Percentiles rank a stretch among this genome's conserved stretches.
phyloP scores from a whole-genome alignment of 305 asterid genomes.

The Striga hermonthica region DNA sequence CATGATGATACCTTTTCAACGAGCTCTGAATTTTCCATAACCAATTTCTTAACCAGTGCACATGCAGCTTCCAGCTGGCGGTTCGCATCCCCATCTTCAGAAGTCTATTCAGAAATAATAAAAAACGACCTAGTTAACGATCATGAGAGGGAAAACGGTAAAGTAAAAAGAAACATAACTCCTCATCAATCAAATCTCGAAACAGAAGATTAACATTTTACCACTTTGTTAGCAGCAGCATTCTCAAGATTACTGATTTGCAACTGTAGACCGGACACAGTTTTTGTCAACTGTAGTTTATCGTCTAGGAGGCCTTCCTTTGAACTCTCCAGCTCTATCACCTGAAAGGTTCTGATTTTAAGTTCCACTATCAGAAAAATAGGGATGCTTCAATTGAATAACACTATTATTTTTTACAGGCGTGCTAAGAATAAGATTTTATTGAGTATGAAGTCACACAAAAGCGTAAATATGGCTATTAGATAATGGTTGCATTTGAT shows the following conservation, averaged over 20 bases:
- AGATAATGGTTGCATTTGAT: background rate
- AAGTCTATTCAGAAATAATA: slow-evolving; percentile 42
- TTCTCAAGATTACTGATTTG: slow-evolving; percentile 51
- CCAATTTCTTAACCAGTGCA: slow-evolving; percentile 50
- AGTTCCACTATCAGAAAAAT: slow-evolving; percentile 47
- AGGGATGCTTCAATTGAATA: slow-evolving; percentile 26
- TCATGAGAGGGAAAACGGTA: background rate
- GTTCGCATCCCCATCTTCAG: slow-evolving; percentile 46
- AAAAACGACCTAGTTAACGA: too few species aligned
- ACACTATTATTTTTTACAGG: slow-evolving; percentile 19
- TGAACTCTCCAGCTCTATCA: slow-evolving; percentile 59
- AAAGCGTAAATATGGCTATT: slow-evolving; percentile 16
- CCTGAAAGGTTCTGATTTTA: slow-evolving; percentile 63
- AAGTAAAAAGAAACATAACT: background rate
- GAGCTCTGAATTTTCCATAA: slow-evolving; percentile 56
- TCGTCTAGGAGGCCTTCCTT: slow-evolving; percentile 52
- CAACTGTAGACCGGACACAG: slow-evolving; percentile 47
- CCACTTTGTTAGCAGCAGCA: slow-evolving; percentile 39
- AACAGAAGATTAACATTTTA: slow-evolving; percentile 25
- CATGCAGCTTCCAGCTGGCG: slow-evolving; percentile 44
- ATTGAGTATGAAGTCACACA: background rate
- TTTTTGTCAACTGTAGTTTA: slow-evolving; percentile 44
- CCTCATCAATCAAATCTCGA: slow-evolving; percentile 24
- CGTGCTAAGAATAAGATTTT: slow-evolving; percentile 8
- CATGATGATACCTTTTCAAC: slow-evolving; percentile 54